phyloP scores from a whole-genome alignment of 441 rosid species.

The Cnidoscolus chayamansa region DNA sequence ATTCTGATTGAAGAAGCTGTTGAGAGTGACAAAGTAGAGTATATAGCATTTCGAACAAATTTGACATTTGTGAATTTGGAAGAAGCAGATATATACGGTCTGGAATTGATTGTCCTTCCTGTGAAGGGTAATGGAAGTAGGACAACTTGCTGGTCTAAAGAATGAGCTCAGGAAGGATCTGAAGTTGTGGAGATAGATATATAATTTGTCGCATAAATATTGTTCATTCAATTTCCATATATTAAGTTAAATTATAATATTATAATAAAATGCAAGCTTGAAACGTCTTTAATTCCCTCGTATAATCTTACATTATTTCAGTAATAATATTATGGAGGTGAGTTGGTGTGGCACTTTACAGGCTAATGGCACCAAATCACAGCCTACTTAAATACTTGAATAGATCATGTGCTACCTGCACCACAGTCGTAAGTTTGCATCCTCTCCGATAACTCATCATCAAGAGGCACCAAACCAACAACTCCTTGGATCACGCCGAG shows the following conservation, averaged over 20 bases:
- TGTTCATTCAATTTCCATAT: too few relatives aligned
- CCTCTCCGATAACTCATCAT: background rate
- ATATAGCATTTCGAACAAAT: slow-evolving; percentile 50
- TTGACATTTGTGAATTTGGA: slow-evolving; percentile 61
- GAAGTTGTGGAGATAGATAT: too few relatives aligned
- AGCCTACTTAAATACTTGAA: too few relatives aligned
- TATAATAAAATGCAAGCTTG: too few relatives aligned
- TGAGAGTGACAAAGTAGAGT: slow-evolving; percentile 31
- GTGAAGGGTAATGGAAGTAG: slow-evolving; percentile 26
- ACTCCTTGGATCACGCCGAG: background rate
- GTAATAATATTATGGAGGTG: too few relatives aligned
- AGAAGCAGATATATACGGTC: slow-evolving; percentile 36
- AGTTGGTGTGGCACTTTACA: too few relatives aligned
- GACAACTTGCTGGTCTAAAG: slow-evolving; percentile 27
- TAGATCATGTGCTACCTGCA: background rate
- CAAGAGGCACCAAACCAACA: too few relatives aligned
- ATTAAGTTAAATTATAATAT: too few relatives aligned
- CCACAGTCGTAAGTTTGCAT: background rate
- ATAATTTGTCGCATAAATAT: too few relatives aligned
- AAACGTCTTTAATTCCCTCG: too few relatives aligned
- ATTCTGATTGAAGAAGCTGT: slow-evolving; percentile 30
- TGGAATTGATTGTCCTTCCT: slow-evolving; percentile 44
- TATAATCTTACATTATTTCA: too few relatives aligned
- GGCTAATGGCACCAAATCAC: too few relatives aligned
- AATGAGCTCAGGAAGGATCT: slow-evolving; percentile 25